Conservation (phyloP, 192 early-diverging fungal genomes). For the Podila clonocystis region DNA sequence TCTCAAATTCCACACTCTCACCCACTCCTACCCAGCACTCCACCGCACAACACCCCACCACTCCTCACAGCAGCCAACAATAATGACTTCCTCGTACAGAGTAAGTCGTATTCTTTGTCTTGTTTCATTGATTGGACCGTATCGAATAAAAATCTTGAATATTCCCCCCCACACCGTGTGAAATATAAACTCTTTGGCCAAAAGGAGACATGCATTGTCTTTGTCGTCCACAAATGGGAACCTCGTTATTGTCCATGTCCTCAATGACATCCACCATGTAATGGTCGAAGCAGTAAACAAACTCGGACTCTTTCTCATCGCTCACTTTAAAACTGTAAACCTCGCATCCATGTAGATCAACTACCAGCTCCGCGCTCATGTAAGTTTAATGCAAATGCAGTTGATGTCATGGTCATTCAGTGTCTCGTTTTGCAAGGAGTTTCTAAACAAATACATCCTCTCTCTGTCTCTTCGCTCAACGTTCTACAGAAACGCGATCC, state of each 20-base stretch:
- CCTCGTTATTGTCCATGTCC: too few species aligned
- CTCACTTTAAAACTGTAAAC: not conserved
- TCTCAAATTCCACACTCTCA: constrained; percentile 1
- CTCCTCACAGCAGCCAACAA: too few species aligned
- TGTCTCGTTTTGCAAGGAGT: too few species aligned
- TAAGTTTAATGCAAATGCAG: constrained; percentile 8
- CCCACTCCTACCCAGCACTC: not conserved
- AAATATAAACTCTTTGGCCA: too few species aligned
- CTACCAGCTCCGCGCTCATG: constrained; percentile 57
- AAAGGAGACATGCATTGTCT: too few species aligned
- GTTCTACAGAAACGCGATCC: constrained; percentile 84
- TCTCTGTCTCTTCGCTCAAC: constrained; percentile 45
- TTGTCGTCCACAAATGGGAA: too few species aligned
- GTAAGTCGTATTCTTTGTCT: constrained; percentile 43
- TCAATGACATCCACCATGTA: not conserved
- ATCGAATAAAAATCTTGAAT: too few species aligned
- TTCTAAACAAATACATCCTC: constrained; percentile 21
- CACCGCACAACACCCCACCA: not conserved
- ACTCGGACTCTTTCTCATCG: not conserved
- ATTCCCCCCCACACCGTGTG: too few species aligned
- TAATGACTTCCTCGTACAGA: constrained; percentile 60
- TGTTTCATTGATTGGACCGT: not conserved
- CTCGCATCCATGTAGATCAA: constrained; percentile 44
- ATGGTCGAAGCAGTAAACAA: not conserved
- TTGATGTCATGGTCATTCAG: too few species aligned